phyloP scores from a whole-genome alignment of 495 filamentous ascomycete species.

The Achaetomiella virescens region DNA sequence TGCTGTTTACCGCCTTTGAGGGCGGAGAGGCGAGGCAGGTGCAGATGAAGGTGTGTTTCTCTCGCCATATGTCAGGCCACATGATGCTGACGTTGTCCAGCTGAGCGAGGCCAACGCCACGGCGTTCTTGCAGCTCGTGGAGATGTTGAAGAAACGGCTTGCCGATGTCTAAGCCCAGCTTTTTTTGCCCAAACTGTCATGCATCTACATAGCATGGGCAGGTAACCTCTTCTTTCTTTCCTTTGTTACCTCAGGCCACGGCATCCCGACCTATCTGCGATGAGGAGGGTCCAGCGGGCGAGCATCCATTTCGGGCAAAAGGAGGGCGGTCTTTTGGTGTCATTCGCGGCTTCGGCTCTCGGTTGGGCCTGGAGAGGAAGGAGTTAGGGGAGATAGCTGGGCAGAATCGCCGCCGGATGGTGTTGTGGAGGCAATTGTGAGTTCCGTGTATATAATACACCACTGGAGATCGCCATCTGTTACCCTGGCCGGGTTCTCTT shows the following conservation, averaged over 20 bases:
- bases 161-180: conserved; percentile 17
- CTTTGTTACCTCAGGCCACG: not conserved
- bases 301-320: conserved; percentile 6
- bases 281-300: not conserved
- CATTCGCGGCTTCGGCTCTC: not conserved
- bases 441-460: no score
- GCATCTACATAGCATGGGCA: not conserved
- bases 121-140: conserved; percentile 34
- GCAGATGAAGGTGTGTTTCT: conserved; percentile 61
- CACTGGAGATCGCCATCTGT: no score
- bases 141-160: conserved; percentile 36
- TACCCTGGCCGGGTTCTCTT: no score
- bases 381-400: not conserved
- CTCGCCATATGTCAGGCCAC: not conserved
- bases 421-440: no score
- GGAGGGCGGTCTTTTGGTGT: not conserved
- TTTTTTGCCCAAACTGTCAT: not conserved
- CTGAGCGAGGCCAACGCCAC: conserved; percentile 42
- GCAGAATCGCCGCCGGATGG: no score
- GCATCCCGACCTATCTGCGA: not conserved
- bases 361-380: not conserved
- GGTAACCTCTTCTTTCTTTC: not conserved
- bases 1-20: conserved; percentile 53
- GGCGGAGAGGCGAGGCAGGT: conserved; percentile 54
- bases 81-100: conserved; percentile 21